Evolutionary conservation across 2,329 filamentous ascomycete species (phyloP), one percentile per base, ranked within the genome.

Genomic region (Clonostachys solani): DNA sequence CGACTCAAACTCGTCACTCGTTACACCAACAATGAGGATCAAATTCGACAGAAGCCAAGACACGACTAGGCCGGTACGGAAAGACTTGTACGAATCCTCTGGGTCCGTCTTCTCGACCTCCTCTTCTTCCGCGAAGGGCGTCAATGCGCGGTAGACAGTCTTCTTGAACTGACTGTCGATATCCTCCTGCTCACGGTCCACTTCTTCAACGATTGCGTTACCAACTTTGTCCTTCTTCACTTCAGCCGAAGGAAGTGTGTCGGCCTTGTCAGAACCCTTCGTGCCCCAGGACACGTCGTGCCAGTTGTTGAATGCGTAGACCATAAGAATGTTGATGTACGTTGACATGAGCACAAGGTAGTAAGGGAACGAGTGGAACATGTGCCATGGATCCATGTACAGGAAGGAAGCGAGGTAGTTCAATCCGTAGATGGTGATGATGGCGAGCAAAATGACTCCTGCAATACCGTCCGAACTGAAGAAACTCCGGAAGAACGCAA

Each of bases 221-320:
- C 90, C 86, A 59, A 91, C 89, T 48, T 84, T 83, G 45, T 83
- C 85, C 69, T 94, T 95, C 56, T 84, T 84, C 6, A 90, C 88
- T 56, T 86, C 82, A 5, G 87, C 91, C n/a, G 91, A 92, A 1
- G 91, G 92, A 17, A 96, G 75, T n/a, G 87, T 86, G 63, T 96
- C 91, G 41, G 85, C 84, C 72, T 94, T 95, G 73, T 96, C 91
- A 10, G 91, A 87, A 64, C 91, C 91, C 77, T 96, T 96, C 71
- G 92, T 96, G 79, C 91, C 91, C 91, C 91, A 96, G 6, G 91
- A 95, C 42, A 96, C 91, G 73, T 96, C 91, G 71, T 96, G 91
- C 91, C 91, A 96, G 73, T 96, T 96, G 82, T 88, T 92, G 78
- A 95, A 96, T 49, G 91, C 89, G 72, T 96, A 96, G 45, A 96